Percentiles rank a stretch among this genome's conserved stretches.
These are phyloP conservation scores for Mucor circinelloides DNA, from an alignment of 371 early-diverging fungal species.

Conservation along the genomic window DNA sequence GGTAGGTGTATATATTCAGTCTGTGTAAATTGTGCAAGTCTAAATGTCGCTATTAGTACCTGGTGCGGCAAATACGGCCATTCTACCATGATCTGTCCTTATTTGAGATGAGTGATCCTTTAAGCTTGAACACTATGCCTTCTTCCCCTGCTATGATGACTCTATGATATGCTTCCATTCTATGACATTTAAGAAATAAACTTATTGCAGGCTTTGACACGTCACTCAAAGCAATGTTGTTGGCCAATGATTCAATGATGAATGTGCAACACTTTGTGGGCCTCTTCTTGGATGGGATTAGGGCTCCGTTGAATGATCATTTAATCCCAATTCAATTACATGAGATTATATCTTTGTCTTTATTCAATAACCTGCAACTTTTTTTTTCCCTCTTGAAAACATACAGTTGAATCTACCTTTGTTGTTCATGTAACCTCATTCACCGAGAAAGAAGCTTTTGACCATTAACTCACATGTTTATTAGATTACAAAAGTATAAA, in stretches of 20 bases:
- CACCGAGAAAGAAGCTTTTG: neutral
- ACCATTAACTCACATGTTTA: neutral
- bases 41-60: neutral
- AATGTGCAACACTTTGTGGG: neutral
- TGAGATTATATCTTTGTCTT: neutral
- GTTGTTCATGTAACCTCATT: neutral
- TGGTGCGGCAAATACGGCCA: constrained; percentile 14
- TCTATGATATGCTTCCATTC: neutral
- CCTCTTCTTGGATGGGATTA: neutral
- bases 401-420: neutral
- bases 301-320: neutral
- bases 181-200: neutral
- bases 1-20: neutral
- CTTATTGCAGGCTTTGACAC: neutral
- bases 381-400: neutral
- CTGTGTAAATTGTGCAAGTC: neutral
- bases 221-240: constrained; percentile 4
- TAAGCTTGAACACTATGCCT: neutral
- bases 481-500: neutral
- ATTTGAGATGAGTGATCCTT: neutral
- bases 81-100: neutral
- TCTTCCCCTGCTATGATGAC: neutral
- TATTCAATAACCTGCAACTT: neutral
- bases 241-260: constrained; percentile 1
- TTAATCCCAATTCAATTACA: constrained; percentile 3